Percentiles rank a stretch among this genome's conserved stretches.
Evolutionary conservation across 148 eudicot genomes (phyloP).

Genomic region (Pharnaceum exiguum): DNA sequence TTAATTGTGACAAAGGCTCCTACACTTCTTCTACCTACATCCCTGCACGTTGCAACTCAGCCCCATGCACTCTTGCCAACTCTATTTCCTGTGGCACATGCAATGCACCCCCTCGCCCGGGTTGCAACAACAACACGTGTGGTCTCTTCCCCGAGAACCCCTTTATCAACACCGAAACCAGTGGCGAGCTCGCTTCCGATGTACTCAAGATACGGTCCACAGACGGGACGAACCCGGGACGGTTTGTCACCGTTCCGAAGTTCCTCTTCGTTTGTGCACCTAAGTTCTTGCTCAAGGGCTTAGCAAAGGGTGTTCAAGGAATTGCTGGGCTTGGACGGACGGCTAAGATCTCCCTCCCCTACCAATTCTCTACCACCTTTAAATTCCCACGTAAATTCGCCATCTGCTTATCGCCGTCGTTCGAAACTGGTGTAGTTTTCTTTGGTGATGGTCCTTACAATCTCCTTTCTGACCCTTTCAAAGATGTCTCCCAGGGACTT

Average conservation of each 20-base stretch:
- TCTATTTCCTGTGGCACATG: too few species aligned
- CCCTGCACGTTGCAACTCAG: conserved; percentile 12
- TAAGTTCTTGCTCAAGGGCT: conserved; percentile 23
- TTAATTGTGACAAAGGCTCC: not conserved
- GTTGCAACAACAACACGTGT: conserved; percentile 34
- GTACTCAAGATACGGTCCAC: conserved; percentile 31
- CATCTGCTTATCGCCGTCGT: conserved; percentile 29
- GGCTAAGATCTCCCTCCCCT: conserved; percentile 24
- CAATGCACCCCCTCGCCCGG: conserved; percentile 1
- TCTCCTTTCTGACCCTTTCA: conserved; percentile 19
- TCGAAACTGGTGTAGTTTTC: conserved; percentile 14
- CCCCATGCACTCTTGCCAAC: conserved; percentile 8
- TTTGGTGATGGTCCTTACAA: conserved; percentile 47
- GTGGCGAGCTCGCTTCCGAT: conserved; percentile 29
- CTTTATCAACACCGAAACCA: not conserved
- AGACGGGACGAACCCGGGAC: conserved; percentile 32
- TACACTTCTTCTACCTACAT: conserved; percentile 6
- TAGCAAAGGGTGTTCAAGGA: conserved; percentile 34
- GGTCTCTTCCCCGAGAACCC: conserved; percentile 22
- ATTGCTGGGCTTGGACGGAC: conserved; percentile 45
- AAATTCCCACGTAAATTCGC: conserved; percentile 31
- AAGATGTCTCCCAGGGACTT: conserved; percentile 29
- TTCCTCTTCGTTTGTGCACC: conserved; percentile 33
- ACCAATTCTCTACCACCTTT: conserved; percentile 31
- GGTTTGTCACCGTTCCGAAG: conserved; percentile 8